Base-by-base conservation (phyloP, 2,329 filamentous ascomycete genomes). In the Karstenula rhodostoma region DNA sequence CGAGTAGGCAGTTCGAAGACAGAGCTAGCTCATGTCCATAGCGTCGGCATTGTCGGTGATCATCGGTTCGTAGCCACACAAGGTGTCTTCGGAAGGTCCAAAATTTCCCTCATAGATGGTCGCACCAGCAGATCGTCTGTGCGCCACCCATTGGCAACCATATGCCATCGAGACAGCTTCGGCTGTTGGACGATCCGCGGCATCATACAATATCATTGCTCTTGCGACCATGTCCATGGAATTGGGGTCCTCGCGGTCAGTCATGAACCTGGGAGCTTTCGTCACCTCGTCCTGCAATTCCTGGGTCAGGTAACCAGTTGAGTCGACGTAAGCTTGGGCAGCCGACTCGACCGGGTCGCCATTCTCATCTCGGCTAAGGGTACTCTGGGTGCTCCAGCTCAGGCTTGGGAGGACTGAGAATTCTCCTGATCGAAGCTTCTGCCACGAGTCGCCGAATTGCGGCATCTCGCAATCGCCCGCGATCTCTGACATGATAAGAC, bases 41-140 rank as follows among this genome's bases (percentile, higher is more conserved):
- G 89, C 89, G 75, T 89, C 87, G 48, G 85, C 83, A 74, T 79
- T 77, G 12, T 66, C 67, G 19, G 22, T 64, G 59, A 46, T 78
- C 82, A 55, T 55, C 10, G 52, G 52, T 12, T 55, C 52, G 80
- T 66, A 67, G 55, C 67, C 67, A 13, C 25, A 46, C 40, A 57
- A 88, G 80, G 88, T 81, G 63, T 89, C 85, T 65, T 89, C 89
- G 25, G 85, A 85, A 33, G 94, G 94, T 4, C 95, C 95, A 91
- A 94, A 99, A 75, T 92, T 95, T 64, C 95, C 95, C 80, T 99
- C 95, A 70, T 91, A 99, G 56, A 99, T 89, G 0, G 93, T 97
- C n/a, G 95, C 95, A 47, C 93, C 92, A 12, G 93, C 92, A 57
- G 90, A 89, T 57, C 93, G 89, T 63, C 93, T 89, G 53, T 83